Evolutionary conservation across 805 yeast genomes (phyloP), one percentile per base, ranked within the genome.

Genomic region (Torulaspora franciscae): DNA sequence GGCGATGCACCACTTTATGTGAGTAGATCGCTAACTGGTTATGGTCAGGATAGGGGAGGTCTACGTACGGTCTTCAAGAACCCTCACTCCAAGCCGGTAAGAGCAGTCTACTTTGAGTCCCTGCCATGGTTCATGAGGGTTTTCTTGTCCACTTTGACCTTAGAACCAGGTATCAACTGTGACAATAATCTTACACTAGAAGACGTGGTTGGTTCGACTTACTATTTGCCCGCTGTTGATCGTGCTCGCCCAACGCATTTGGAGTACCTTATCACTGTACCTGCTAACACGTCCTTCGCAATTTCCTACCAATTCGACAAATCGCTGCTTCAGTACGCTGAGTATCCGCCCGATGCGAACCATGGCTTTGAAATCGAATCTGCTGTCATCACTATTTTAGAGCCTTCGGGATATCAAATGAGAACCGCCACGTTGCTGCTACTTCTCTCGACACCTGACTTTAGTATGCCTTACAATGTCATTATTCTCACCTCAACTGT

Each of bases 321-420:
- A 63, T 81, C 95, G 0, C 72, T 93, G 61, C 72, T 93, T 25
- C 75, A 83, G 46, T 81, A 85, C 49, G 85, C 89, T 3, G 98
- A 93, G 62, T 93, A 93, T 59, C 99, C 99, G n/a, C 99, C 99
- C 1, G 99, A 93, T 70, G 98, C 99, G 2, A 93, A 93, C 62
- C 97, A 93, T 57, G 99, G 99, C 0, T 93, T 93, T 66, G 91
- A 90, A 47, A 80, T 93, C 35, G 93, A 93, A 19, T 95, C 98
- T 0, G 95, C 95, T 4, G 83, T 87, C 8, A 72, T 88, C 9
- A 75, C 83, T 2, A 76, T 86, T 0, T 42, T 81, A 7, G 62
- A 65, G 8, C 70, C 69, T 46, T 55, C 25, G 9, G 33, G 48
- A 6, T 82, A 83, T 54, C 73, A 77, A 47, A 55, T 81, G 49